Base-by-base conservation (phyloP, 441 rosid species). In the Adansonia rubrostipa region DNA sequence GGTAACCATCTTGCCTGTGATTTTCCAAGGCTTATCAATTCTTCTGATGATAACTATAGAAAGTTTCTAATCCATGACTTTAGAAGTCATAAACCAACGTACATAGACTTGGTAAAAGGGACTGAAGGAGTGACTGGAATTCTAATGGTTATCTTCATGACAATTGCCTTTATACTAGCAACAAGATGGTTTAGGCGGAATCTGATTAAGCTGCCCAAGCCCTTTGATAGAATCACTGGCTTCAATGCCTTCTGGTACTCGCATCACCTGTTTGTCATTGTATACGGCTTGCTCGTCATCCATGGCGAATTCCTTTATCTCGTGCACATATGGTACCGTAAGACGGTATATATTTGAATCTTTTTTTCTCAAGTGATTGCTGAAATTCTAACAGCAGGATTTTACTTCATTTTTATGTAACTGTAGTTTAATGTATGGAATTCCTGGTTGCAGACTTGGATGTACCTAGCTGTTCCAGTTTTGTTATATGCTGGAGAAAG, bases 221-320 rank as follows among this genome's bases (percentile, higher is more conserved):
- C 94, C 22, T 90, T 90, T 51, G 92, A 90, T 66, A 88, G 90
- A 79, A 74, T 89, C 71, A 90, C 94, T 5, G 94, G 94, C 67
- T 90, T 85, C 83, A 90, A 90, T 54, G 91, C 94, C 50, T 90
- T 90, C 72, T 90, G 94, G 94, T 90, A 90, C 83, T 90, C 94
- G 42, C 94, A 90, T 82, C 92, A 90, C 82, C 78, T 90, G 8
- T 88, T 90, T 74, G 80, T 90, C 22, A 5, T 82, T 57, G 92
- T 89, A 78, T 90, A 90, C 54, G 17, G 85, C 71, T 71, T 90
- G 75, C 87, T 90, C 79, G 20, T 89, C 74, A 74, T 88, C 81
- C 94, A 90, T 4, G 91, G 94, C 14, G 65, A 77, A 50, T 82
- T 77, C 81, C 86, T 90, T 58, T 89, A 81, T 75, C 82, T 90